Conservation (phyloP, 345 rosid species). For the Camelina sativa region DNA sequence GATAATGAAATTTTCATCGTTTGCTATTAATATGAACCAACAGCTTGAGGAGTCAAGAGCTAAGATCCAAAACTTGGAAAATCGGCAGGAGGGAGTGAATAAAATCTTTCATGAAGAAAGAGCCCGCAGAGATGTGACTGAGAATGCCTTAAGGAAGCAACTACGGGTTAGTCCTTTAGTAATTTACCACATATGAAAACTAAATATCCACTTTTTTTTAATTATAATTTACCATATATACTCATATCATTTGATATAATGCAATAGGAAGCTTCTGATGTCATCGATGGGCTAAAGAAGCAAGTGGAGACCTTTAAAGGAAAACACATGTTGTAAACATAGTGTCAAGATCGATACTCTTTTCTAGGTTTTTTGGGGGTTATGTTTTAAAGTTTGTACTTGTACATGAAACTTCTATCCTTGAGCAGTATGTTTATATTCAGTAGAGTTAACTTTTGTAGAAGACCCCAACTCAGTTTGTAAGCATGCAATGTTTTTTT, state of each 20-base stretch:
- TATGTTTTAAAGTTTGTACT: background rate
- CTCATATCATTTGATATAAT: slow-evolving; percentile 22
- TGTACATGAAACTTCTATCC: background rate
- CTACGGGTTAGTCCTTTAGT: slow-evolving; percentile 46
- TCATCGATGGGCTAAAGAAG: slow-evolving; percentile 13
- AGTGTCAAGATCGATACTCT: background rate
- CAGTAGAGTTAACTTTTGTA: background rate
- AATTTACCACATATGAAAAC: background rate
- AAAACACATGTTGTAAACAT: slow-evolving; percentile 8
- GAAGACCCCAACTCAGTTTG: background rate
- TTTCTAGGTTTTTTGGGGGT: background rate
- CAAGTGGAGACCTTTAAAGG: slow-evolving; percentile 14
- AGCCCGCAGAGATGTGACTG: slow-evolving; percentile 35
- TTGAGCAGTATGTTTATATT: slow-evolving; percentile 1
- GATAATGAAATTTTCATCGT: background rate
- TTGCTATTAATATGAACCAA: background rate
- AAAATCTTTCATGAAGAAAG: slow-evolving; percentile 47
- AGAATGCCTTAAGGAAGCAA: slow-evolving; percentile 45
- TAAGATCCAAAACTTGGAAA: slow-evolving; percentile 18
- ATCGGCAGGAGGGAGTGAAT: slow-evolving; percentile 20
- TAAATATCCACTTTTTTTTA: background rate
- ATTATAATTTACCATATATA: background rate
- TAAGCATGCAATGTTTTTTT: background rate
- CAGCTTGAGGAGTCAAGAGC: background rate
- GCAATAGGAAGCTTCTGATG: slow-evolving; percentile 23